These are phyloP conservation scores for Barnettozyma wickerhamii DNA, from an alignment of 805 yeast species.

Conservation along the genomic window DNA sequence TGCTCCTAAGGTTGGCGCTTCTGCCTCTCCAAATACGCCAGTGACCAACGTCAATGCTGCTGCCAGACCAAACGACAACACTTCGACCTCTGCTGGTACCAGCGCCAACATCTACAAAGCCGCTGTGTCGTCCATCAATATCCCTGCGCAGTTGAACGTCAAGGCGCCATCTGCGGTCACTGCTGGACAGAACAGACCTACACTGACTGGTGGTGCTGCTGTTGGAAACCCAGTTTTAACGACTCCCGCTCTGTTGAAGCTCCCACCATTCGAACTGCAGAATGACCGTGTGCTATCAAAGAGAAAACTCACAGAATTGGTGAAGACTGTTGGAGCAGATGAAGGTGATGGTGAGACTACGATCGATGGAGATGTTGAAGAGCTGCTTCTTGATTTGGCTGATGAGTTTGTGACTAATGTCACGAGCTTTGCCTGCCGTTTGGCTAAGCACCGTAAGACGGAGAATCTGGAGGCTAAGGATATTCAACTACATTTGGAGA, in stretches of 20 bases:
- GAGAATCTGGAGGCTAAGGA: constrained; percentile 86
- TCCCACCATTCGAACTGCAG: constrained; percentile 80
- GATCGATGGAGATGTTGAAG: constrained; percentile 96
- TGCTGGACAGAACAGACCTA: constrained; percentile 70
- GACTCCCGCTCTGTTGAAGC: constrained; percentile 67
- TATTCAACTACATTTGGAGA: constrained; percentile 84
- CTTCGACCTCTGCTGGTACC: constrained; percentile 21
- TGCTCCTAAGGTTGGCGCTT: constrained; percentile 12
- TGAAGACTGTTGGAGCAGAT: constrained; percentile 74
- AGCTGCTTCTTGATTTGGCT: constrained; percentile 82
- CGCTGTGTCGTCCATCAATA: constrained; percentile 59
- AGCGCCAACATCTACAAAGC: constrained; percentile 33
- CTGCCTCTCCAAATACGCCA: constrained; percentile 33
- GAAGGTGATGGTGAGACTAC: constrained; percentile 89
- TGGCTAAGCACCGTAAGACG: constrained; percentile 91
- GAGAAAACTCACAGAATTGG: constrained; percentile 83
- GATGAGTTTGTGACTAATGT: constrained; percentile 93
- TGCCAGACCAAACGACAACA: constrained; percentile 34
- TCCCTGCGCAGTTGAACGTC: constrained; percentile 65
- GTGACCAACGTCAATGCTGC: constrained; percentile 48
- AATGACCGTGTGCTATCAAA: constrained; percentile 83
- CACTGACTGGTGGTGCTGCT: constrained; percentile 81
- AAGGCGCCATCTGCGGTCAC: constrained; percentile 62
- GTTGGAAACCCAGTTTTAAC: constrained; percentile 64
- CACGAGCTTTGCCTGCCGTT: constrained; percentile 87